Base-by-base conservation (phyloP, 331 rosid species). In the Spiraea crenata region DNA sequence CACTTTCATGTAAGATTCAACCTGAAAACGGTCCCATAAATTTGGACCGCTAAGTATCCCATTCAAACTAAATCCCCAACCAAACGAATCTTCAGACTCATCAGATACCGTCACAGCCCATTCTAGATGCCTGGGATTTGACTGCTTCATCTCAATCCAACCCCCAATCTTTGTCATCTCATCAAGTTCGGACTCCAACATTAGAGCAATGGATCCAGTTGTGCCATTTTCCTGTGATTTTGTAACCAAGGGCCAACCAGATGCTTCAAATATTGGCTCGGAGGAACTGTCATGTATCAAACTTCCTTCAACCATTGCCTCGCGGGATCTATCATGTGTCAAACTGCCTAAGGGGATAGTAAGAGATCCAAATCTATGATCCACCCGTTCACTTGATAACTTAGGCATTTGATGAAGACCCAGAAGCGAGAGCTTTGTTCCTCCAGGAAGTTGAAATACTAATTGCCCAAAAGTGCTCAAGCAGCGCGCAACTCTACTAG, bases 11-110 rank as follows among this genome's bases (percentile, higher is more conserved):
- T 84, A 86, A 44, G 92, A 83, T 74, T 93, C 99, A 62, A 78
- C 83, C 82, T 84, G 92, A 76, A 91, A 82, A 78, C 78, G 99
- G 46, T 84, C 79, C 46, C 68, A 60, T 1, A 35, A 65, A 39
- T 69, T 64, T 35, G 86, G 76, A 65, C 79, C 82, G 65, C 84
- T 85, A 69, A 67, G 44, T 45, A 74, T 73, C 56, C 97, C 97
- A 45, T 86, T 78, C 19, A 93, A 77, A 77, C 81, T 82, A 63
- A 86, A 58, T 68, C 90, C 99, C 97, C 96, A 91, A 50, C 99
- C 96, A 58, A 85, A 73, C 42, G 88, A 75, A 77, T 91, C 93
- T 77, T 85, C 95, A 47, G 86, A 86, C 68, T 79, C 87, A 78
- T 93, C 96, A 49, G 85, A 83, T 69, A 91, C 7, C 1, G 79